A percentile compares a stretch with the other conserved stretches of the same genome.
phyloP scores from a whole-genome alignment of 2,329 filamentous ascomycete species.

The Colletotrichum sp. region DNA sequence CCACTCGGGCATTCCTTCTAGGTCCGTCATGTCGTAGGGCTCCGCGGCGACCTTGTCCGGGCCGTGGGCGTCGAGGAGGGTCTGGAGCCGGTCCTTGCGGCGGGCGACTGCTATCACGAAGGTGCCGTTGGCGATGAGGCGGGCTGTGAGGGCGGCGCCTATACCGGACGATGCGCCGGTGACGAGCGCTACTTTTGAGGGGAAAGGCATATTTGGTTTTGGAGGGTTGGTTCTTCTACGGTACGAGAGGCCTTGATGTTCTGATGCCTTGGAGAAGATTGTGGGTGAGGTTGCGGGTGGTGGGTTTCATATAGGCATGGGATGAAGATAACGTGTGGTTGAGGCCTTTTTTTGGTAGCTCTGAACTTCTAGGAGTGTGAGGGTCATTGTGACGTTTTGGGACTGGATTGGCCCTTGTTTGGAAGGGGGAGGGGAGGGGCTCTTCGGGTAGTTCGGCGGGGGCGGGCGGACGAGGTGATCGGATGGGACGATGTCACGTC shows the following conservation, averaged over 20 bases:
- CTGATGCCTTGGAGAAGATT: background rate
- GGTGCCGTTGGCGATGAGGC: slow-evolving; percentile 46
- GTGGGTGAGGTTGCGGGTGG: background rate
- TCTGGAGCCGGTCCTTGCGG: slow-evolving; percentile 56
- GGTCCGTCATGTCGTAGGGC: slow-evolving; percentile 50
- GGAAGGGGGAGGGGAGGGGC: background rate
- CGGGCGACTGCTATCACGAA: slow-evolving; percentile 62
- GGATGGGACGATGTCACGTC: slow-evolving; percentile 9
- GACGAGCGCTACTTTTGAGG: slow-evolving; percentile 60
- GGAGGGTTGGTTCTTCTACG: background rate
- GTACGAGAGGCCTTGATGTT: background rate
- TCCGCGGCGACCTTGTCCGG: slow-evolving; percentile 39
- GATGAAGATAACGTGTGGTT: background rate
- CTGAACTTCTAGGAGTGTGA: background rate
- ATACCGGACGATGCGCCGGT: slow-evolving; percentile 62
- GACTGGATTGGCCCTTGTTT: background rate
- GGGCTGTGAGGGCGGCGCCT: slow-evolving; percentile 49
- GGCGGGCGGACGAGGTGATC: background rate
- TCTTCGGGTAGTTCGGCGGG: background rate
- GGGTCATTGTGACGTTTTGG: slow-evolving; percentile 1
- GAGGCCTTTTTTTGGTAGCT: background rate
- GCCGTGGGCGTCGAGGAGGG: slow-evolving; percentile 53
- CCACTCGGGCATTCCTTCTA: slow-evolving; percentile 46
- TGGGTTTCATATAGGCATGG: background rate
- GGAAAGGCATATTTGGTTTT: slow-evolving; percentile 50